These are phyloP conservation scores for Rusavskia elegans DNA, from an alignment of 495 filamentous ascomycete species.

Conservation along the genomic window DNA sequence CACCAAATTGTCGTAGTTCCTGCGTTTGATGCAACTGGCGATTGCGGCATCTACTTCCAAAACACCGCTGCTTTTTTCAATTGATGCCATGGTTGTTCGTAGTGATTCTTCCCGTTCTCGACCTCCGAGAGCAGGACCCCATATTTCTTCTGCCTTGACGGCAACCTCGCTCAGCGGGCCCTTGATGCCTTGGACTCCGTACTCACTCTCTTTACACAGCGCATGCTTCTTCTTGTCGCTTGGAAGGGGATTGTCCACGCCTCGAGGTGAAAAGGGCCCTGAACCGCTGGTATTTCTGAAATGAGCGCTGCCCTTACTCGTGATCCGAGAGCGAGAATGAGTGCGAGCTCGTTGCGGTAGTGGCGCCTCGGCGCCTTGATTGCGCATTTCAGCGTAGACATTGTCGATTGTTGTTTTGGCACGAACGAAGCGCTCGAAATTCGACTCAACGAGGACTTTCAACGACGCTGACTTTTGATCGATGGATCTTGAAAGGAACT, in stretches of 20 bases:
- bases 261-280: conserved; percentile 19
- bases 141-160: conserved; percentile 88
- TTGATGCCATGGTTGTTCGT: conserved; percentile 50
- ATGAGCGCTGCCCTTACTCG: conserved; percentile 29
- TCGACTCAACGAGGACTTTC: conserved; percentile 89
- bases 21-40: conserved; percentile 70
- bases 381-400: conserved; percentile 96
- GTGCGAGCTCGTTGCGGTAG: conserved; percentile 28
- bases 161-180: conserved; percentile 72
- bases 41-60: conserved; percentile 67
- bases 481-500: conserved; percentile 72
- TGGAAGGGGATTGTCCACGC: conserved; percentile 16
- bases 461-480: conserved; percentile 93
- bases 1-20: conserved; percentile 73
- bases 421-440: conserved; percentile 92
- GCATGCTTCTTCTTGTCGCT: conserved; percentile 69
- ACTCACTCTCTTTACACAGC: conserved; percentile 82
- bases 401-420: conserved; percentile 96
- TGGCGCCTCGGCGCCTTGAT: conserved; percentile 49
- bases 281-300: conserved; percentile 14
- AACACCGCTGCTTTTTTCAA: conserved; percentile 65
- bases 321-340: conserved; percentile 41
- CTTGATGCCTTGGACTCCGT: conserved; percentile 82
- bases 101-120: conserved; percentile 81
- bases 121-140: conserved; percentile 85